Conservation (phyloP, 2,329 filamentous ascomycete species). For the Fusarium dlaminii region DNA sequence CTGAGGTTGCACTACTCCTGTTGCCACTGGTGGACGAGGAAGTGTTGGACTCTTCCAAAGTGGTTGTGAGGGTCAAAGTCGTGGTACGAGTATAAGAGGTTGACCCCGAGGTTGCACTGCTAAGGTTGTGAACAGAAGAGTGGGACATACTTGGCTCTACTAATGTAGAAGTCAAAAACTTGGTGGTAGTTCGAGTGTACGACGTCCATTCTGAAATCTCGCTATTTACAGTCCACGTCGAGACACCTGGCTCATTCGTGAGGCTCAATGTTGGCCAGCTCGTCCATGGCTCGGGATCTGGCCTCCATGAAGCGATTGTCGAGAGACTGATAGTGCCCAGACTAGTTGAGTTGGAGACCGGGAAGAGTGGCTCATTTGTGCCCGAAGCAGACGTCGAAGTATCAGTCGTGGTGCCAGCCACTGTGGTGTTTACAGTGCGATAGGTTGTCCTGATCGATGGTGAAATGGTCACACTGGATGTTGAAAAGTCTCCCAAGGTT, state of each 20-base stretch:
- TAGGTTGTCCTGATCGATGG: neutral
- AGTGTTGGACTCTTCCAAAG: conserved; percentile 7
- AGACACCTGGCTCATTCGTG: neutral
- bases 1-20: conserved; percentile 11
- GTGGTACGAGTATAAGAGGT: conserved; percentile 15
- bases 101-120: neutral
- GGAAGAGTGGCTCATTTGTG: conserved; percentile 9
- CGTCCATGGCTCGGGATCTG: conserved; percentile 18
- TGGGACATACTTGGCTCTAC: conserved; percentile 15
- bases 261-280: conserved; percentile 25
- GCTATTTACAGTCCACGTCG: conserved; percentile 23
- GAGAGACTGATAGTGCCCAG: neutral
- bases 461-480: neutral
- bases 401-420: neutral
- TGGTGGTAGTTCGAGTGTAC: conserved; percentile 3
- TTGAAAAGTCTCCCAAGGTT: neutral
- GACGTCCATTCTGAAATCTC: conserved; percentile 10
- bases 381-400: conserved; percentile 2
- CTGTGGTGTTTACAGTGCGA: conserved; percentile 16
- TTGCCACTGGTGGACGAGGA: conserved; percentile 20
- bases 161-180: conserved; percentile 1
- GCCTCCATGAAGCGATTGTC: conserved; percentile 6
- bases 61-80: conserved; percentile 5
- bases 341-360: conserved; percentile 31
- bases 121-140: conserved; percentile 24